Base-by-base conservation (phyloP, 2,329 filamentous ascomycete species). In the Dactylellina haptotyla region DNA sequence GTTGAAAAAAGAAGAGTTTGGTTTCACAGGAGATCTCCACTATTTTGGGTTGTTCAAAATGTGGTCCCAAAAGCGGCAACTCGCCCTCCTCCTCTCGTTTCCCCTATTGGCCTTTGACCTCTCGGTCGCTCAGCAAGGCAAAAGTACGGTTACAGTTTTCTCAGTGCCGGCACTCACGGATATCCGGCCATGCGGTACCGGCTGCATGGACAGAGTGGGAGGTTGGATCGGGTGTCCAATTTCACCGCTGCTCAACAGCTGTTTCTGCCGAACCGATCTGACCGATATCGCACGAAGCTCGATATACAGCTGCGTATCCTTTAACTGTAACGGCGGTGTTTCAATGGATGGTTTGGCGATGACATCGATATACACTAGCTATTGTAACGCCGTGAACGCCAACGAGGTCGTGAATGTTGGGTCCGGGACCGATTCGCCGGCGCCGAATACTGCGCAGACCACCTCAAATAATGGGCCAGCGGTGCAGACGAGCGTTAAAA, bases 231-330 rank as follows among this genome's bases (percentile, higher is more conserved):
- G 41, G 32, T 70, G 65, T n/a, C 34, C 46, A 2, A 16, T 9
- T 4, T 56, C 56, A 14, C 65, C 57, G 2, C 37, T 62, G 3
- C 4, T 39, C 20, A 62, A 70, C 23, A 26, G 37, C 6, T 70
- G 65, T 20, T 70, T 62, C 30, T 70, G 65, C 39, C 26, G 65
- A 61, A 70, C 56, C 6, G 65, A 70, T 41, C 65, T 70, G 20
- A 70, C 65, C 12, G 65, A 54, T 23, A 48, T 62, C 20, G 65
- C 56, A 5, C 34, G 53, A 8, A 26, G 34, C 10, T 54, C 56
- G 8, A 12, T 70, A 6, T 30, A n/a, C 14, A 8, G 3, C 2
- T 70, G 56, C 23, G 48, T 62, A 8, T 14, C 4, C 3, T 6
- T 3, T 18, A 56, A 16, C 10, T 70, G 65, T 18, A 70, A 62